phyloP scores from a whole-genome alignment of 257 asterid species.

The Anisodus tanguticus region DNA sequence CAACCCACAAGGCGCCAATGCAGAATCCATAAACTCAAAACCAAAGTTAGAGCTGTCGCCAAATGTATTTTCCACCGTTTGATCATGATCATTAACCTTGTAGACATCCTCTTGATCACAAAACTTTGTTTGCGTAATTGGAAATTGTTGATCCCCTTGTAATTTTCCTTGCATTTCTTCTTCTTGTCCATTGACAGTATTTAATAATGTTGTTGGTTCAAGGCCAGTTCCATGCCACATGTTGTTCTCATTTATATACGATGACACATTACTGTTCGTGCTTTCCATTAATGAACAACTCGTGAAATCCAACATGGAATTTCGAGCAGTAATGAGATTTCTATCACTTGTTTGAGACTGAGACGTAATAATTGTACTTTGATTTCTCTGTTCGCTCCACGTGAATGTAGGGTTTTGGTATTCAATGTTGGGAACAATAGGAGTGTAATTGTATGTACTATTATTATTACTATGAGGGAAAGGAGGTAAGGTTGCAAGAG shows the following conservation, averaged over 20 bases:
- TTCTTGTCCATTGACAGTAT: constrained; percentile 1
- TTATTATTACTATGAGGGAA: not conserved
- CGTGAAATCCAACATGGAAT: constrained; percentile 35
- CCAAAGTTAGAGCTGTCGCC: constrained; percentile 51
- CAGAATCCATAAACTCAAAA: constrained; percentile 63
- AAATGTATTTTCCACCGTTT: constrained; percentile 37
- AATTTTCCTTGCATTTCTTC: constrained; percentile 34
- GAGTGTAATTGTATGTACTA: constrained; percentile 3
- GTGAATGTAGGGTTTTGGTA: not conserved
- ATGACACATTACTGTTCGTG: constrained; percentile 28
- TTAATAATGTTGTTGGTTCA: constrained; percentile 35
- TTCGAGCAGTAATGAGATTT: not conserved
- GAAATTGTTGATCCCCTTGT: constrained; percentile 24
- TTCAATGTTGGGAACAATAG: constrained; percentile 14
- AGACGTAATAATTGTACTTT: not conserved
- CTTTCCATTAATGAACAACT: constrained; percentile 41
- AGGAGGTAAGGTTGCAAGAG: constrained; percentile 14
- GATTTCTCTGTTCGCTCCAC: constrained; percentile 13
- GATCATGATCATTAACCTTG: constrained; percentile 26
- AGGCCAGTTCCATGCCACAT: constrained; percentile 37
- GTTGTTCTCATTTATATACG: constrained; percentile 37
- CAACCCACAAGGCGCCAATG: constrained; percentile 50
- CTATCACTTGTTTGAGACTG: not conserved
- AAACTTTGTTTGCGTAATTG: constrained; percentile 27
- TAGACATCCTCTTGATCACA: constrained; percentile 34